Base-by-base conservation (phyloP, 2,329 filamentous ascomycete genomes). In the Ophiocordyceps camponoti-leonardi region DNA sequence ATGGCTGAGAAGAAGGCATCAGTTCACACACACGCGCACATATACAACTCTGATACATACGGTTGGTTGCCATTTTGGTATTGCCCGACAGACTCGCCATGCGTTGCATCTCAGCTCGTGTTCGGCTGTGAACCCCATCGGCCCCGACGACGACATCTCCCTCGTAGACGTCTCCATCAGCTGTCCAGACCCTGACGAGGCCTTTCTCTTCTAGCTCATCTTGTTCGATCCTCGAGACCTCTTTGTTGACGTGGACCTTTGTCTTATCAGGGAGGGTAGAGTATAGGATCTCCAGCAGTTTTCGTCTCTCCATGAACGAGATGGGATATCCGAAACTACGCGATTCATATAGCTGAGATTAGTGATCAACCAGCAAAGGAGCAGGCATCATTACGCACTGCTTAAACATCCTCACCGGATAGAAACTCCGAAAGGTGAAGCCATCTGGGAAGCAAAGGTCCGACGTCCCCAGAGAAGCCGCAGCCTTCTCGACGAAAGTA, bases 121-220 rank as follows among this genome's bases (percentile, higher is more conserved):
- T 51, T 2, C 50, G 47, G 51, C 64, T 67, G 47, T 65, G 57
- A n/a, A 67, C 56, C 16, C 65, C 64, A 43, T 67, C 64, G 6
- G 61, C 58, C 11, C 64, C 63, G 6, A 66, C 52, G 6, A 67
- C 52, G 0, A 67, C 49, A 41, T 58, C 53, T 0, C 59, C 63
- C 0, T 49, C 46, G 43, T 58, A 58, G 20, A 46, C 30, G 2
- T 31, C 20, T 46, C 41, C 45, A n/a, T 43, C 45, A 0, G 47
- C 12, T 13, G 42, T 44, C 18, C 44, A 22, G 12, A 48, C 7
- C 49, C 48, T 11, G 61, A 19, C 51, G 44, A 16, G 43, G 40
- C 10, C 18, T 31, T 19, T 51, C 47, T 33, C 51, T 42, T 16
- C 50, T 44, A 18, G 47, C 45, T 4, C 26, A 8, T 43, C n/a